A percentile compares a stretch with the other conserved stretches of the same genome.
Evolutionary conservation across 2,329 filamentous ascomycete genomes (phyloP).

Genomic region (Periconia digitata): DNA sequence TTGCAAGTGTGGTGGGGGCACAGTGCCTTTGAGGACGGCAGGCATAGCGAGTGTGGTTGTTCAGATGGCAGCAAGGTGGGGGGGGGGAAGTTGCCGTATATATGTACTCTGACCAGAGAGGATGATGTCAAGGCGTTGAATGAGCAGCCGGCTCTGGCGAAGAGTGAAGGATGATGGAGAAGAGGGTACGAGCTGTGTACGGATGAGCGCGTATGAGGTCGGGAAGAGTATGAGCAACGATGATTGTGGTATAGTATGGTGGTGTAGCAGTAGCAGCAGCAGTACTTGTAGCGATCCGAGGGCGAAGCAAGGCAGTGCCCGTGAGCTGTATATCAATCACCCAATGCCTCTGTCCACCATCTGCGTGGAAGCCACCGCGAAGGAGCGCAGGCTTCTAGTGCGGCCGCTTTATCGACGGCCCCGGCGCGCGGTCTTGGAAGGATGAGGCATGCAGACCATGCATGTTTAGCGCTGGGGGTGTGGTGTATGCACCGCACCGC

Average conservation of each 20-base stretch:
- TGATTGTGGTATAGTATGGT: not conserved
- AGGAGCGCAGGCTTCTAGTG: constrained; percentile 27
- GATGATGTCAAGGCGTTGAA: not conserved
- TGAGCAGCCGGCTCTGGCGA: constrained; percentile 6
- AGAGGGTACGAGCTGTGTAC: constrained; percentile 5
- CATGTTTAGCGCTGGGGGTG: constrained; percentile 20
- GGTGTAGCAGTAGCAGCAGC: not conserved
- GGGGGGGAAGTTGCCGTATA: constrained; percentile 13
- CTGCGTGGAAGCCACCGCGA: not conserved
- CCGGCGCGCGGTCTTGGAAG: constrained; percentile 28
- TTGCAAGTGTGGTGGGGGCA: constrained; percentile 37
- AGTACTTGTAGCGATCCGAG: not conserved
- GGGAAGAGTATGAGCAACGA: not conserved
- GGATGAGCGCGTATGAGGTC: not conserved
- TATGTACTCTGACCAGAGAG: not conserved
- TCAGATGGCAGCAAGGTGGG: constrained; percentile 3
- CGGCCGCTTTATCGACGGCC: constrained; percentile 37
- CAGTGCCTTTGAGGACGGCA: constrained; percentile 36
- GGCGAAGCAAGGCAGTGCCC: constrained; percentile 6
- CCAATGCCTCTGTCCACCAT: not conserved
- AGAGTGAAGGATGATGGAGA: constrained; percentile 6
- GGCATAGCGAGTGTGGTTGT: constrained; percentile 26
- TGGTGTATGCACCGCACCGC: not conserved
- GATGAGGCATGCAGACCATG: constrained; percentile 9
- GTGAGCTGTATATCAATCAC: constrained; percentile 22